A percentile compares a stretch with the other conserved stretches of the same genome.
Conservation (phyloP, 305 asterid genomes). For the Fraxinus baroniana region DNA sequence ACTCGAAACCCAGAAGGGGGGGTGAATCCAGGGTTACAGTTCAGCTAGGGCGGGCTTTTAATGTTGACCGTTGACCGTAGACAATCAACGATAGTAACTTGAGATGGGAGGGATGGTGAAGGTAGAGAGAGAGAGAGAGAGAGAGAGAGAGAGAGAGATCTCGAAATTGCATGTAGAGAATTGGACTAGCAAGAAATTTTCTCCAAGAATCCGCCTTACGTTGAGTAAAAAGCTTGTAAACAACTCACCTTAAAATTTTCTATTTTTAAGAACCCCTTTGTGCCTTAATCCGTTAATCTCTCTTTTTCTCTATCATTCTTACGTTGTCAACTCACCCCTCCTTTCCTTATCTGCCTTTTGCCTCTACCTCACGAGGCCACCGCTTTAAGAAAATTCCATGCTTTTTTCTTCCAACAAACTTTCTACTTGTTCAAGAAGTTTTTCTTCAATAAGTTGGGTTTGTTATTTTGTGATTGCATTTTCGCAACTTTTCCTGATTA, state of each 20-base stretch:
- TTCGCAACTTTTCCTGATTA: not conserved
- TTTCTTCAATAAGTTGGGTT: constrained; percentile 20
- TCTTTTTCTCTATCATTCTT: not conserved
- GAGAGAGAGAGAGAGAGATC: not conserved
- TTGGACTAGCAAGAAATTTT: not conserved
- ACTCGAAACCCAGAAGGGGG: not conserved
- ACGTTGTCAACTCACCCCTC: not conserved
- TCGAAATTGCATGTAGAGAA: not conserved
- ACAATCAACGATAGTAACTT: too few species aligned
- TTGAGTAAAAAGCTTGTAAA: not conserved
- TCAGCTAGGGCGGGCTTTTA: too few species aligned
- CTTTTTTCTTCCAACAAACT: constrained; percentile 15
- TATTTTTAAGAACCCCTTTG: not conserved
- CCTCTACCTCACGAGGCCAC: not conserved
- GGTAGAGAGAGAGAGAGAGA: not conserved
- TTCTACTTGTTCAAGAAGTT: constrained; percentile 10
- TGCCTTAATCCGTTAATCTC: not conserved
- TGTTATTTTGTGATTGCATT: not conserved
- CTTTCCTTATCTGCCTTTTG: constrained; percentile 10
- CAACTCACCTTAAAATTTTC: not conserved
- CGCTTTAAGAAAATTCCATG: constrained; percentile 16
- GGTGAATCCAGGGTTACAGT: too few species aligned
- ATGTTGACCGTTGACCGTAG: too few species aligned
- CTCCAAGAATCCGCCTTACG: not conserved
- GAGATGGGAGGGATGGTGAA: not conserved